A percentile compares a stretch with the other conserved stretches of the same genome.
These are phyloP conservation scores for Leccinum variicolor DNA, from an alignment of 768 basidiomycete genomes.

Conservation along the genomic window DNA sequence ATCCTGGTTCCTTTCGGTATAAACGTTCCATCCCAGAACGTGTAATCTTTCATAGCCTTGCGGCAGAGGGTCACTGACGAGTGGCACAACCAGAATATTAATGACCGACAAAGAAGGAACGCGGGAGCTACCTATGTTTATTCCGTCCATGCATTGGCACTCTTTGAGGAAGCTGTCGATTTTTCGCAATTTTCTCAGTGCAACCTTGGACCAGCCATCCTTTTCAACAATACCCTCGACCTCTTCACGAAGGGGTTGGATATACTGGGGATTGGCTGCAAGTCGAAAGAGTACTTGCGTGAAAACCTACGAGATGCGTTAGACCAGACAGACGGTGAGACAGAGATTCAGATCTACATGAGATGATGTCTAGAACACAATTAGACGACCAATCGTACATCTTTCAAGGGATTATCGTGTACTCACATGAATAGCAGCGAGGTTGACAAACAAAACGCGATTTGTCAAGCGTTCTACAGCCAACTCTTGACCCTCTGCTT, in stretches of 20 bases:
- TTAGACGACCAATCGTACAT: neutral
- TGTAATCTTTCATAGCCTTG: neutral
- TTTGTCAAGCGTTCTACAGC: neutral
- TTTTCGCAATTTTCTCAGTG: constrained; percentile 3
- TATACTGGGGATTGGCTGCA: neutral
- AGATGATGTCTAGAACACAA: neutral
- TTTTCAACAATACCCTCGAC: neutral
- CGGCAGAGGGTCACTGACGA: neutral
- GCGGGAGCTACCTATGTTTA: neutral
- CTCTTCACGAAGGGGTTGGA: constrained; percentile 6
- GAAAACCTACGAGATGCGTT: neutral
- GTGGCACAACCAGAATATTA: too few species aligned
- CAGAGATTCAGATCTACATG: neutral
- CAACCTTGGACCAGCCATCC: constrained; percentile 5
- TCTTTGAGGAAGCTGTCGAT: constrained; percentile 7
- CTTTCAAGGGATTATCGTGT: neutral
- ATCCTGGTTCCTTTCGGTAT: neutral
- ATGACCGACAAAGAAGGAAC: neutral
- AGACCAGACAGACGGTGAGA: neutral
- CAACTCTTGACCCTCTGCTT: constrained; percentile 6
- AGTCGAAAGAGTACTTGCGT: neutral
- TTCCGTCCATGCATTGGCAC: constrained; percentile 4
- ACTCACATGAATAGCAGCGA: neutral
- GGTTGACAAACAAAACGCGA: neutral
- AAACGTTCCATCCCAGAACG: neutral